phyloP scores from a whole-genome alignment of 495 filamentous ascomycete species.

The Xylaria palmicola region DNA sequence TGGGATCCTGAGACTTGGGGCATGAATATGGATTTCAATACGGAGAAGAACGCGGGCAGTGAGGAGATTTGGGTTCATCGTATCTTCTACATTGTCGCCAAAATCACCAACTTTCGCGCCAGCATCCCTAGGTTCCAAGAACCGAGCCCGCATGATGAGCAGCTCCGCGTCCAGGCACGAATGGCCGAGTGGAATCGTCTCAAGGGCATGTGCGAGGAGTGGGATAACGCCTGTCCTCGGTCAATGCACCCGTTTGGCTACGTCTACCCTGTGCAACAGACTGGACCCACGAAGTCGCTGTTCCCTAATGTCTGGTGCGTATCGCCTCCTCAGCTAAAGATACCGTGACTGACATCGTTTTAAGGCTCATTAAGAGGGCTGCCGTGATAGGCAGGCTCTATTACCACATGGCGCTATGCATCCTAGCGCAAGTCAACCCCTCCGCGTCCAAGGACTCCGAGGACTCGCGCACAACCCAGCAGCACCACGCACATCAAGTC shows the following conservation, averaged over 20 bases:
- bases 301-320: conserved; percentile 88
- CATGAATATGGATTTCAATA: conserved; percentile 73
- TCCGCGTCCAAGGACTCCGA: conserved; percentile 48
- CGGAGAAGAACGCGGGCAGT: conserved; percentile 38
- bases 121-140: conserved; percentile 61
- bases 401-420: conserved; percentile 79
- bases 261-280: conserved; percentile 65
- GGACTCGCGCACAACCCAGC: conserved; percentile 67
- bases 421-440: conserved; percentile 81
- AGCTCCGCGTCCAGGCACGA: conserved; percentile 60
- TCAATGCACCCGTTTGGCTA: conserved; percentile 87
- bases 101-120: conserved; percentile 79
- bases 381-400: conserved; percentile 83
- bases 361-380: conserved; percentile 77
- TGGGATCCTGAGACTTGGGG: conserved; percentile 95
- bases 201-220: conserved; percentile 72
- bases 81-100: conserved; percentile 87
- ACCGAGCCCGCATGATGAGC: conserved; percentile 57
- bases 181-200: conserved; percentile 77
- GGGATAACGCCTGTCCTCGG: conserved; percentile 73
- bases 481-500: conserved; percentile 72
- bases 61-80: conserved; percentile 92
- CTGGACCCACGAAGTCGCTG: conserved; percentile 55
- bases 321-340: background rate
- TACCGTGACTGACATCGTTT: conserved; percentile 16